Conservation (phyloP, 164 flowering plant species). For the Magnolia changhungtana region DNA sequence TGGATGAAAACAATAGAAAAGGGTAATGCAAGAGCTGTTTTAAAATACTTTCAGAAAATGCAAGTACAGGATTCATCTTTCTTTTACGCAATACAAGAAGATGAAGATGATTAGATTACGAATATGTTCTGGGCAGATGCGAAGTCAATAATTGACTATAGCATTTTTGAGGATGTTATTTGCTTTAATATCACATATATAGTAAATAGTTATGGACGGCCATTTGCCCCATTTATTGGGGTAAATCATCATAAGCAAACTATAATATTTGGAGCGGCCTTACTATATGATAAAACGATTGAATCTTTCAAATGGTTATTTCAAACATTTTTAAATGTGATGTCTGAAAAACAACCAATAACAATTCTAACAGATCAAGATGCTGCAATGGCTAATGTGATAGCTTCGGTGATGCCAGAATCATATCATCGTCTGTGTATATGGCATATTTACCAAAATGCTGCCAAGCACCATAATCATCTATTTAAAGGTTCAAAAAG, state of each 20-base stretch:
- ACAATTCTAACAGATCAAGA: conserved; percentile 16
- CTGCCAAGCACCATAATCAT: too few species aligned
- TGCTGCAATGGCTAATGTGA: too few species aligned
- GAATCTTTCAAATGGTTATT: conserved; percentile 21
- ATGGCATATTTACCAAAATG: too few species aligned
- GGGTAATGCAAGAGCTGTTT: background rate
- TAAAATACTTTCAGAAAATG: conserved; percentile 10
- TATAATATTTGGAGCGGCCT: conserved; percentile 14
- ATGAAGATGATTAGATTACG: conserved; percentile 8
- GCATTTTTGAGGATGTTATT: conserved; percentile 20
- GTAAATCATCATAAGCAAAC: conserved; percentile 22
- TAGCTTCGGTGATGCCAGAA: too few species aligned
- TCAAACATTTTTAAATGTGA: conserved; percentile 14
- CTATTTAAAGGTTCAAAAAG: too few species aligned
- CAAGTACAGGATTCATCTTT: conserved; percentile 13
- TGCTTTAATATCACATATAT: conserved; percentile 15
- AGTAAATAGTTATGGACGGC: conserved; percentile 8
- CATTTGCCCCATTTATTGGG: conserved; percentile 22
- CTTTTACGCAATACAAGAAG: conserved; percentile 16
- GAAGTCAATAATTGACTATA: conserved; percentile 12
- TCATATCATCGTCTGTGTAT: too few species aligned
- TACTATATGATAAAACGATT: conserved; percentile 12
- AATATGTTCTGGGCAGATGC: conserved; percentile 22
- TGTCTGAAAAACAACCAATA: conserved; percentile 15
- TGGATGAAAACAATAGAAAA: background rate